phyloP scores from a whole-genome alignment of 495 filamentous ascomycete species.

The Chaetomidium leptoderma region DNA sequence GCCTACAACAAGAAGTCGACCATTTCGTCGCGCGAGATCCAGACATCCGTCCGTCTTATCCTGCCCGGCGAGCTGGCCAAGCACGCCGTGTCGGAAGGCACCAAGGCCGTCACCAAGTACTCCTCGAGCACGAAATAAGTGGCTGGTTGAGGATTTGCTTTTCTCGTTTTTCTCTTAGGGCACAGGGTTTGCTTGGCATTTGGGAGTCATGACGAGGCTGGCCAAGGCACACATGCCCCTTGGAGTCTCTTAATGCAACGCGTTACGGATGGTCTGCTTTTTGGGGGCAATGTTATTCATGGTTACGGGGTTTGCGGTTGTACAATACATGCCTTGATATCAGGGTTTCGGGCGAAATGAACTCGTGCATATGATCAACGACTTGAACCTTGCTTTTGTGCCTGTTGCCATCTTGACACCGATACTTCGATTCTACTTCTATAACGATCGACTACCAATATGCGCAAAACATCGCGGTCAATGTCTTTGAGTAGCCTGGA shows the following conservation, averaged over 20 bases:
- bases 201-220: conserved; percentile 58
- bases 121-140: conserved; percentile 97
- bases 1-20: conserved; percentile 99
- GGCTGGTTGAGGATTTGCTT: conserved; percentile 35
- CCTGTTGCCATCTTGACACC: neutral
- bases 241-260: conserved; percentile 71
- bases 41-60: conserved; percentile 98
- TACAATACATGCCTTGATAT: conserved; percentile 66
- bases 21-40: conserved; percentile 98
- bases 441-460: no score
- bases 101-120: conserved; percentile 99
- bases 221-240: conserved; percentile 57
- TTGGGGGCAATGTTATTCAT: conserved; percentile 71
- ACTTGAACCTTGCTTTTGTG: neutral
- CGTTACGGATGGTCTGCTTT: conserved; percentile 84
- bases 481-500: no score
- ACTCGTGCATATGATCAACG: conserved; percentile 57
- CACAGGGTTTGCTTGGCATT: conserved; percentile 53
- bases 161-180: conserved; percentile 44
- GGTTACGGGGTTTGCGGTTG: conserved; percentile 67
- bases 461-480: no score
- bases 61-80: conserved; percentile 98
- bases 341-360: conserved; percentile 57
- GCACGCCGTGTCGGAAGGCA: conserved; percentile 98
- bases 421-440: no score